phyloP scores from a whole-genome alignment of 2,329 filamentous ascomycete species.

The Geosmithia putterillii region DNA sequence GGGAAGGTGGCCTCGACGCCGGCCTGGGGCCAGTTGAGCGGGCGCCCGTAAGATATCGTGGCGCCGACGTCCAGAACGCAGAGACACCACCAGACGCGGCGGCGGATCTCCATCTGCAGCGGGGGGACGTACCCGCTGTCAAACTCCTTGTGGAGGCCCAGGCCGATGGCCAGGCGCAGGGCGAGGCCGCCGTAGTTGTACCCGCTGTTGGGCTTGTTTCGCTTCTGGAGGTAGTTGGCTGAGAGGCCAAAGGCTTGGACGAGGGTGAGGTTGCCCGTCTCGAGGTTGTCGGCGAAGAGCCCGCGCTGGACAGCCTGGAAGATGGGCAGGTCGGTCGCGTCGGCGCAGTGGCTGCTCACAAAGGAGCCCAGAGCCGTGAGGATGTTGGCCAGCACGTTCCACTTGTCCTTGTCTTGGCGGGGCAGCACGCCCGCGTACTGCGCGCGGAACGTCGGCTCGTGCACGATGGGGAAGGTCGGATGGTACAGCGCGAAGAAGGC shows the following conservation, averaged over 20 bases:
- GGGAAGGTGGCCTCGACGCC: conserved; percentile 17
- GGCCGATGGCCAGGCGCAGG: conserved; percentile 32
- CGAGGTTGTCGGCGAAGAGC: conserved; percentile 4
- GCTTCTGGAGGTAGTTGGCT: conserved; percentile 26
- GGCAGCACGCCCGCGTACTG: conserved; percentile 8
- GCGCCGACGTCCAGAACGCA: conserved; percentile 31
- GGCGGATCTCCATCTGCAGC: conserved; percentile 19
- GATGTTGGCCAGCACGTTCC: conserved; percentile 2
- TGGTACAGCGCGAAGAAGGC: conserved; percentile 32
- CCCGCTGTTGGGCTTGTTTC: conserved; percentile 35
- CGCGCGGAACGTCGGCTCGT: conserved; percentile 32
- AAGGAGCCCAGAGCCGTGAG: conserved; percentile 1
- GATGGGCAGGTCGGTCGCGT: conserved; percentile 2
- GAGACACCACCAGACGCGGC: conserved; percentile 22
- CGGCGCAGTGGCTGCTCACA: background rate
- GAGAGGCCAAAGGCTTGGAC: conserved; percentile 17
- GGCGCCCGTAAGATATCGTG: conserved; percentile 20
- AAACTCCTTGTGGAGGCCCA: conserved; percentile 34
- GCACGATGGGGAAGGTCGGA: conserved; percentile 30
- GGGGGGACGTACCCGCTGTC: conserved; percentile 16
- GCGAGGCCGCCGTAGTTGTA: conserved; percentile 36
- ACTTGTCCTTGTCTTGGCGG: background rate
- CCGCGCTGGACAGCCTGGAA: conserved; percentile 1
- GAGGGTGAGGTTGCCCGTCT: conserved; percentile 13
- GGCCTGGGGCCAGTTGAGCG: conserved; percentile 12